These are phyloP conservation scores for Nyctanthes arbortristis DNA, from an alignment of 257 asterid species.

Conservation along the genomic window DNA sequence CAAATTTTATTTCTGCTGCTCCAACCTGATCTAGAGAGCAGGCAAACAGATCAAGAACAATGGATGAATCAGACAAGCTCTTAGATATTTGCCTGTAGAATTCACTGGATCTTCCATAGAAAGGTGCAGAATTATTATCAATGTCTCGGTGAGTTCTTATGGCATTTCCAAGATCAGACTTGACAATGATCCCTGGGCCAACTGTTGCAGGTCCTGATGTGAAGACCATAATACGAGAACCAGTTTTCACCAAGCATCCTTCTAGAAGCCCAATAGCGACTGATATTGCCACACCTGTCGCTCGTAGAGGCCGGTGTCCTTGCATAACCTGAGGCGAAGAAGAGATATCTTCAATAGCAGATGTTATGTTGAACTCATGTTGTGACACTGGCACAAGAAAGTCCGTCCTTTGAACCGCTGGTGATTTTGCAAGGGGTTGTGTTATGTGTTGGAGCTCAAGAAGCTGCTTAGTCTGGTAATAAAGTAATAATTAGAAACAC, in stretches of 20 bases:
- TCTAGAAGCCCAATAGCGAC: slow-evolving; percentile 90
- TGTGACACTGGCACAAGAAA: slow-evolving; percentile 74
- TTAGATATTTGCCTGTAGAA: slow-evolving; percentile 68
- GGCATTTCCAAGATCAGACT: slow-evolving; percentile 54
- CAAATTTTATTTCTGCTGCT: too few relatives aligned
- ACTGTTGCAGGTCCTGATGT: slow-evolving; percentile 92
- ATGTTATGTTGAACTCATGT: slow-evolving; percentile 76
- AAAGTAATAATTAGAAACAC: slow-evolving; percentile 11
- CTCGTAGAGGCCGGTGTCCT: slow-evolving; percentile 81
- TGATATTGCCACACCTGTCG: slow-evolving; percentile 84
- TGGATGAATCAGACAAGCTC: slow-evolving; percentile 71
- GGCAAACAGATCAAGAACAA: slow-evolving; percentile 90
- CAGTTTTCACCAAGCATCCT: slow-evolving; percentile 68
- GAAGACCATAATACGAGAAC: slow-evolving; percentile 91
- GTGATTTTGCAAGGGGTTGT: slow-evolving; percentile 58
- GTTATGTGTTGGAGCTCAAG: slow-evolving; percentile 63
- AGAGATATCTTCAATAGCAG: slow-evolving; percentile 80
- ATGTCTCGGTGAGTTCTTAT: slow-evolving; percentile 87
- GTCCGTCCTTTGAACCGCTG: slow-evolving; percentile 60
- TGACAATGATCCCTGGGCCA: slow-evolving; percentile 83
- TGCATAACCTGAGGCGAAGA: slow-evolving; percentile 50
- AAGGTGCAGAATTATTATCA: slow-evolving; percentile 50
- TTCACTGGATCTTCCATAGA: slow-evolving; percentile 54
- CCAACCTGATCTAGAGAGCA: slow-evolving; percentile 98
- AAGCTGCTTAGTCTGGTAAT: slow-evolving; percentile 61